Base-by-base conservation (phyloP, 2,329 filamentous ascomycete species). In the Colletotrichum filicis region DNA sequence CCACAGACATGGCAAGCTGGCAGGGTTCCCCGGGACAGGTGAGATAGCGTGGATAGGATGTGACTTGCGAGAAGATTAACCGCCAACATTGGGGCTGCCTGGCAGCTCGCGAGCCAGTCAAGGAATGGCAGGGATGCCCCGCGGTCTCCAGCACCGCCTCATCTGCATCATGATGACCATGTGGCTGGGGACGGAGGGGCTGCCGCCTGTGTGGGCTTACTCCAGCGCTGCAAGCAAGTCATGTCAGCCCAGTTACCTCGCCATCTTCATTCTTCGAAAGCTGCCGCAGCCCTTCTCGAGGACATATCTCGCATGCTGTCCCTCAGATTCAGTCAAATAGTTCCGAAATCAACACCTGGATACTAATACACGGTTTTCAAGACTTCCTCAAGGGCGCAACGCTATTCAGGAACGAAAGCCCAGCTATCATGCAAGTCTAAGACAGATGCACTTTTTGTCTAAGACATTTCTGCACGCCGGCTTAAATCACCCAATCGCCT, bases 81-180 rank as follows among this genome's bases (percentile, higher is more conserved):
- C 49, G 64, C 68, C 56, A 56, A 53, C 55, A 24, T n/a, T 62
- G 24, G 37, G 42, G 28, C 28, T 53, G 46, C 22, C 28, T 56
- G 53, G 30, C 35, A 58, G 37, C 62, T 32, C 1, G 7, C 30
- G 35, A 66, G 62, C 30, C 62, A 62, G 37, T 28, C n/a, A 16
- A 14, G n/a, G 46, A n/a, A 24, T 30, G n/a, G 30, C 59, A 62
- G 64, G 66, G 42, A 49, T 60, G 55, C 65, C 66, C 66, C 59
- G 58, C 58, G 57, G 52, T 68, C 57, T 62, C 24, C 22, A 22
- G 60, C 70, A 73, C 66, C 46, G 70, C 66, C 70, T 69, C 70
- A 57, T 65, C 60, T 42, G 14, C 70, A 42, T 37, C 49, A 14
- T 28, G 12, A 55, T 28, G 42, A n/a, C 32, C n/a, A 35, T 62